Conservation (phyloP, 202 grass and related monocot genomes). For the Elaeis oleifera region DNA sequence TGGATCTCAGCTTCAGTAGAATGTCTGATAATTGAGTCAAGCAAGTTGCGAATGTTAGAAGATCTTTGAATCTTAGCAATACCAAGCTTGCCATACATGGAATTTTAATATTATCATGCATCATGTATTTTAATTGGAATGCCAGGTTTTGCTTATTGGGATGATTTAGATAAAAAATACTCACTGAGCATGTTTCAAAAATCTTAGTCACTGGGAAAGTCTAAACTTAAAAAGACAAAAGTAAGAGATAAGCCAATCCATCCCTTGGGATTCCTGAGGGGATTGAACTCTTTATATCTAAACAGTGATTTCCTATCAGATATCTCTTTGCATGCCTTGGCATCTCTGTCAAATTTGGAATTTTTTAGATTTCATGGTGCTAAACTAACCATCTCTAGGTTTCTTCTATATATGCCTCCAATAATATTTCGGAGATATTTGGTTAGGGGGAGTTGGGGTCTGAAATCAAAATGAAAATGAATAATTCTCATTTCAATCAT, state of each 20-base stretch:
- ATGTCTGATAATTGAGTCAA: conserved; percentile 48
- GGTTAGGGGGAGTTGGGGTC: too few relatives aligned
- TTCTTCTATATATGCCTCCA: conserved; percentile 50
- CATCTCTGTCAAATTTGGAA: conserved; percentile 40
- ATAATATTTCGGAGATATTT: conserved; percentile 9
- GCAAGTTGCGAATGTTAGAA: conserved; percentile 58
- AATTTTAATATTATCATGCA: conserved; percentile 11
- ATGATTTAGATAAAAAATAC: conserved; percentile 17
- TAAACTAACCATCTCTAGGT: conserved; percentile 51
- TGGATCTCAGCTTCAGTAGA: conserved; percentile 53
- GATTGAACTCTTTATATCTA: conserved; percentile 56
- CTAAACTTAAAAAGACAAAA: conserved; percentile 55
- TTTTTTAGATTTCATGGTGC: conserved; percentile 61
- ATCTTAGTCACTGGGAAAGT: conserved; percentile 53
- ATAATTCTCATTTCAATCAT: too few relatives aligned
- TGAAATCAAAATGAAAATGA: too few relatives aligned
- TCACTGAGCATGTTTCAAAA: conserved; percentile 43
- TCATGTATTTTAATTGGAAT: conserved; percentile 3
- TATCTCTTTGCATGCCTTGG: conserved; percentile 38
- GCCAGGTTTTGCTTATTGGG: conserved; percentile 36
- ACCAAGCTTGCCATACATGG: conserved; percentile 51
- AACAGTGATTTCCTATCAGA: conserved; percentile 78
- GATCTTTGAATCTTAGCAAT: conserved; percentile 59
- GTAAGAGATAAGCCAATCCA: conserved; percentile 48
- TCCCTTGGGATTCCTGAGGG: conserved; percentile 40